phyloP scores from a whole-genome alignment of 2,329 filamentous ascomycete genomes.

The Diaporthe sp. region DNA sequence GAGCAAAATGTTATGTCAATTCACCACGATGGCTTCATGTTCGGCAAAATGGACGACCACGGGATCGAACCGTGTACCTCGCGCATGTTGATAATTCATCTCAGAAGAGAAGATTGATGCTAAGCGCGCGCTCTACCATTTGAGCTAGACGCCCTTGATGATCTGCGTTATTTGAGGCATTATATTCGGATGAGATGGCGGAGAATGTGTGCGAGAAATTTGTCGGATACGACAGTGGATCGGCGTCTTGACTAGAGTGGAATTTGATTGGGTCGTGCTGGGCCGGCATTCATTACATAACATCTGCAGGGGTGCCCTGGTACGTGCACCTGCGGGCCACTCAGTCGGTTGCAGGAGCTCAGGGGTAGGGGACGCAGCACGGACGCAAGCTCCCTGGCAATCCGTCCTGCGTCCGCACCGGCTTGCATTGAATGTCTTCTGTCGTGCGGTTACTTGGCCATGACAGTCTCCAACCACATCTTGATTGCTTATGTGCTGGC shows the following conservation, averaged over 20 bases:
- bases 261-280: background rate
- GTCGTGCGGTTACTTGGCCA: constrained; percentile 28
- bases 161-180: background rate
- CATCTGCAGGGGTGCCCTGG: background rate
- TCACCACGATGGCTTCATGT: too few species aligned
- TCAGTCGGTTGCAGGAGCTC: constrained; percentile 4
- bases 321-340: constrained; percentile 2
- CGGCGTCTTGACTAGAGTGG: background rate
- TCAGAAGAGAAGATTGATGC: constrained; percentile 1
- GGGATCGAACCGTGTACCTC: constrained; percentile 36
- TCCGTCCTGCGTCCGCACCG: background rate
- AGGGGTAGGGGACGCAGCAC: constrained; percentile 16
- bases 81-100: background rate
- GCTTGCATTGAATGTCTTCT: constrained; percentile 13
- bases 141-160: constrained; percentile 36
- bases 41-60: constrained; percentile 25
- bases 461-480: constrained; percentile 28
- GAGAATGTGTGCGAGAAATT: background rate
- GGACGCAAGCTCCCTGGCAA: constrained; percentile 20
- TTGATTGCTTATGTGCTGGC: constrained; percentile 21
- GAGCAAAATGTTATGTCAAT: too few species aligned
- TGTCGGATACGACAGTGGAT: background rate
- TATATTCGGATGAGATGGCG: background rate
- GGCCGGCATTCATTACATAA: background rate
- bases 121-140: constrained; percentile 38